Conservation (phyloP, 129 eudicot genomes). For the Apium graveolens region DNA sequence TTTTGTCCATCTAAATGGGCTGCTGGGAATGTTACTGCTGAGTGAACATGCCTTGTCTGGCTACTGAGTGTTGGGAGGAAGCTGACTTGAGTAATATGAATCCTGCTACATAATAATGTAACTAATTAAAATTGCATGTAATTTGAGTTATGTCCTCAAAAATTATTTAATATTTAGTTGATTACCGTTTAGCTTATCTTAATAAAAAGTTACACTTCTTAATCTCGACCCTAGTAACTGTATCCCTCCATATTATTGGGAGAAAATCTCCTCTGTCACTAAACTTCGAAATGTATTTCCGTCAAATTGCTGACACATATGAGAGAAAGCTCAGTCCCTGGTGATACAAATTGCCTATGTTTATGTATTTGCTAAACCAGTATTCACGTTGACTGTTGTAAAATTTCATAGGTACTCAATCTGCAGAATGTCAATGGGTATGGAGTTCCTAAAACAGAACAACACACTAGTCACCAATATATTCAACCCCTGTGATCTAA, state of each 20-base stretch:
- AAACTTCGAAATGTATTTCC: conserved; percentile 44
- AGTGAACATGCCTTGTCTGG: neutral
- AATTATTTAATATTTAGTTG: too few species aligned
- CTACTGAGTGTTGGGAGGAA: neutral
- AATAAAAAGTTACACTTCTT: too few species aligned
- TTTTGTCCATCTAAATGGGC: conserved; percentile 70
- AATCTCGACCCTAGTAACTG: too few species aligned
- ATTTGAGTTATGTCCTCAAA: neutral
- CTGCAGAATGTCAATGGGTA: conserved; percentile 43
- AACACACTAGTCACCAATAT: conserved; percentile 9
- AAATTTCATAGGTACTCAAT: conserved; percentile 35
- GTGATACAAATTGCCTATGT: too few species aligned
- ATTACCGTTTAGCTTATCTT: too few species aligned
- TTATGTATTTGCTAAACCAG: too few species aligned
- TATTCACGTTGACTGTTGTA: conserved; percentile 40
- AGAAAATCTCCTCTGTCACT: conserved; percentile 9
- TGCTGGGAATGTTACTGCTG: conserved; percentile 19
- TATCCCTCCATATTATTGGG: too few species aligned
- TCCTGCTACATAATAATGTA: neutral
- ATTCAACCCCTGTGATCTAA: neutral
- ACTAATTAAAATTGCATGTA: neutral
- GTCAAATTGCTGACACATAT: conserved; percentile 47
- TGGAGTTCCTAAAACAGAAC: conserved; percentile 48
- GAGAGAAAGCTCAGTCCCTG: too few species aligned
- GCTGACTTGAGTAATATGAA: neutral